Percentiles rank a stretch among this genome's conserved stretches.
Conservation (phyloP, 2,329 filamentous ascomycete genomes). For the Phoma sp. region DNA sequence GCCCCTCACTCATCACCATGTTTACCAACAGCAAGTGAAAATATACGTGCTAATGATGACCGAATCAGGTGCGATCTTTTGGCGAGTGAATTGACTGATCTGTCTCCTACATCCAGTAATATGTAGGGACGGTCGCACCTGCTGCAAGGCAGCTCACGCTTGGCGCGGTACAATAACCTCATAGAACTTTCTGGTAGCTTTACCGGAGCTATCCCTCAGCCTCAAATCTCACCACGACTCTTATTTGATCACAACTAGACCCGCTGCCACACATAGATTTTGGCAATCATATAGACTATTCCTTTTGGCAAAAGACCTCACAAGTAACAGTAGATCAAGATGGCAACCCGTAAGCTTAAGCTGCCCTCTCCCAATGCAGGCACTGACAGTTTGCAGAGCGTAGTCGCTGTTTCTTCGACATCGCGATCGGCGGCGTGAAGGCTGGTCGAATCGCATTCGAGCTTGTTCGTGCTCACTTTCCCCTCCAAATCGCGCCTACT, state of each 20-base stretch:
- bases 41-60: not conserved
- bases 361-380: not conserved
- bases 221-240: constrained; percentile 18
- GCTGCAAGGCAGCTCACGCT: constrained; percentile 23
- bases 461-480: constrained; percentile 61
- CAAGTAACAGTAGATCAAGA: constrained; percentile 21
- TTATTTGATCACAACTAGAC: not conserved
- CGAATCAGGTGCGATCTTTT: not conserved
- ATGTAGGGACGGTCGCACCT: constrained; percentile 3
- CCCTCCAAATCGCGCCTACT: not conserved
- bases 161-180: constrained; percentile 29
- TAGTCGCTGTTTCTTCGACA: constrained; percentile 90
- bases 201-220: constrained; percentile 28
- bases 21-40: constrained; percentile 4
- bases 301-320: not conserved
- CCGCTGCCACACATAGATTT: not conserved
- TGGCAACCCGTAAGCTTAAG: constrained; percentile 35
- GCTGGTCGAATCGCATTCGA: constrained; percentile 86
- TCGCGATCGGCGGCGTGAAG: constrained; percentile 75
- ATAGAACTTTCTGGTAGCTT: constrained; percentile 46
- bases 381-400: constrained; percentile 56
- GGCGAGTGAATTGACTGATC: not conserved
- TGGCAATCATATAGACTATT: not conserved
- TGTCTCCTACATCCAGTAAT: not conserved
- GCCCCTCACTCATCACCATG: constrained; percentile 30